Conservation (phyloP, 2,329 filamentous ascomycete genomes). For the Fusarium musae region DNA sequence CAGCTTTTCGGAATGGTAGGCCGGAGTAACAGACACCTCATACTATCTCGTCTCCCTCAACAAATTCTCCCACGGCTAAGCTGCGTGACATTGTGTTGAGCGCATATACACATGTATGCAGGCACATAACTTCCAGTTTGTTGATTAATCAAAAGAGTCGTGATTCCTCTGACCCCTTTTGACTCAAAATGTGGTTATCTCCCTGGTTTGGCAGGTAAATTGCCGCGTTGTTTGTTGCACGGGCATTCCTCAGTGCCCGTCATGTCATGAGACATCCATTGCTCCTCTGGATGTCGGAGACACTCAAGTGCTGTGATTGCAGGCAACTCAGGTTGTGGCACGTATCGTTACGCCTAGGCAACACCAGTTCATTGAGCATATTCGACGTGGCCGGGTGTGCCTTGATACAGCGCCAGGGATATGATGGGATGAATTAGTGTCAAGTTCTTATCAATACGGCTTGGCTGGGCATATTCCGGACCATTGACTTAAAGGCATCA, state of each 20-base stretch:
- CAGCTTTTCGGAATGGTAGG: slow-evolving; percentile 33
- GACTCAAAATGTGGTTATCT: slow-evolving; percentile 3
- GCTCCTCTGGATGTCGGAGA: background rate
- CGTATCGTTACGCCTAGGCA: background rate
- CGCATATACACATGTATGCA: background rate
- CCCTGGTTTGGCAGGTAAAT: slow-evolving; percentile 18
- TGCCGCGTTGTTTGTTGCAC: slow-evolving; percentile 19
- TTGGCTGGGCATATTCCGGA: slow-evolving; percentile 1
- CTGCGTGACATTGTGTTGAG: slow-evolving; percentile 1
- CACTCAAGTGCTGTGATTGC: background rate
- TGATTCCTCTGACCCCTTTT: background rate
- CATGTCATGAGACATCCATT: background rate
- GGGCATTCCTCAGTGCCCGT: slow-evolving; percentile 26
- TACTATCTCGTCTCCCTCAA: background rate
- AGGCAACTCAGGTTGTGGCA: background rate
- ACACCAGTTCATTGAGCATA: background rate
- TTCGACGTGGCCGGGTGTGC: background rate
- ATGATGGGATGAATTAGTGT: background rate
- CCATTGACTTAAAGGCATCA: background rate
- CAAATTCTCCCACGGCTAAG: background rate
- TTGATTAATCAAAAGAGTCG: background rate
- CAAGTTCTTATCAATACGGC: background rate
- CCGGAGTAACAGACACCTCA: slow-evolving; percentile 12
- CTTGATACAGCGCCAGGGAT: background rate
- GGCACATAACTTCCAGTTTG: background rate